Evolutionary conservation across 371 early-diverging fungal species (phyloP), one percentile per base, ranked within the genome.

Genomic region (Rhizopus arrhizus): DNA sequence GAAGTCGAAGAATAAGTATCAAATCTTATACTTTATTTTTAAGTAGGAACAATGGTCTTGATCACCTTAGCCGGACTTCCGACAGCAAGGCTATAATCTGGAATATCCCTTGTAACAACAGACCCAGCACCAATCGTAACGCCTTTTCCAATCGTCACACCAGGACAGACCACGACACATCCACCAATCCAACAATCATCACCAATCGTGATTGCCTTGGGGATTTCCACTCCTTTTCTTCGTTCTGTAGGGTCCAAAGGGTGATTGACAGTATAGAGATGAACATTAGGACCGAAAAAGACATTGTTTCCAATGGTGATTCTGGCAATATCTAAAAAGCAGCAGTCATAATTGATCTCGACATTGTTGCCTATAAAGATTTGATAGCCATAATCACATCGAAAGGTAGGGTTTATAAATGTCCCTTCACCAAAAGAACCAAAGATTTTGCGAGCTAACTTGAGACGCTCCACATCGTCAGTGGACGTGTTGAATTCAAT

Each of bases 51-150:
- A 12, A 53, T 47, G 1, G 29, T 29, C 42, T 63, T 63, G 45
- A 93, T 73, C 36, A 93, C 74, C 45, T 82, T 78, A 3, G 93
- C 94, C 12, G 96, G 96, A 68, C 89, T 92, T 0, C 96, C 96
- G 0, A 77, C 91, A 22, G 92, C 92, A 7, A 94, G 78, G 0
- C 83, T 80, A 41, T 88, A 77, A 2, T 83, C 69, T 5, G 87
- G 88, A 0, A 95, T 89, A 58, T 91, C 85, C 68, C 91, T 92
- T 36, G 92, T 94, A 15, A 95, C 85, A 15, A 85, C 78, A 31
- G 80, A 64, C n/a, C 85, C 85, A 10, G 85, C 85, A 16, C 80
- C 85, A 55, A 85, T 60, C 1, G 80, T 80, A 9, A 59, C 53
- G n/a, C 89, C 85, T 38, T 89, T 74, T 0, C 95, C 95, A 56